Evolutionary conservation across 768 basidiomycete species (phyloP), one percentile per base, ranked within the genome.

Genomic region (Pisolithus orientalis): DNA sequence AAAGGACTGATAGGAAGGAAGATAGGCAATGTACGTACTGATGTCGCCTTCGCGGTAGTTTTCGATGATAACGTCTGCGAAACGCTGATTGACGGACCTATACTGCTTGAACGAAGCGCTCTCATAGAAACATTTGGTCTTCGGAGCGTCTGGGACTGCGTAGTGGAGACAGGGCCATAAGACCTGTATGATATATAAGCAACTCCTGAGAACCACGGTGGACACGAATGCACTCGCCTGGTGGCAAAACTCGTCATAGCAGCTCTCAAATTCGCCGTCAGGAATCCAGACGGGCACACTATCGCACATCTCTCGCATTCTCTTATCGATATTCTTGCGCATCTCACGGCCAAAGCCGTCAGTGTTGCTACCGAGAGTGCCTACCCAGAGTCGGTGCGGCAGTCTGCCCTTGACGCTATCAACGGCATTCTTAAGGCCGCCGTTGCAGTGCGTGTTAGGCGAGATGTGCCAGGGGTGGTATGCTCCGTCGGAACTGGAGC

Each of bases 111-210:
- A 97, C 0, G 85, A 79, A 0, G 78, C 85, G 31, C 82, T 83
- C 70, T 93, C 89, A 67, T 85, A 89, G 65, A 87, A 90, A 38
- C 79, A 65, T 56, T 87, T 90, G 0, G 85, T 91, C 70, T 88
- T 90, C 0, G 90, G 90, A 1, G 90, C 90, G 61, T 92, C 90
- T 2, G 90, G 90, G 45, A 92, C 80, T 9, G 87, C 85, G 60
- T 90, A 93, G 65, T 93, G 90, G 16, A 94, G 72, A 57, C 84
- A 86, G 0, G 90, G 90, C 90, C 90, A 94, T 28, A 93, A 76
- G 16, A 93, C 89, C 67, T 73, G 54, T 47, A 17, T 27, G 2
- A 44, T 16, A n/a, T 31, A 16, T 16, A 42, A 27, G 49, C 61
- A 58, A 68, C 29, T 32, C 28, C 21, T 34, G n/a, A 21, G 21